Evolutionary conservation across 352 stramenopile species (phyloP).

Genomic region (Globisporangium megalacanthum): DNA sequence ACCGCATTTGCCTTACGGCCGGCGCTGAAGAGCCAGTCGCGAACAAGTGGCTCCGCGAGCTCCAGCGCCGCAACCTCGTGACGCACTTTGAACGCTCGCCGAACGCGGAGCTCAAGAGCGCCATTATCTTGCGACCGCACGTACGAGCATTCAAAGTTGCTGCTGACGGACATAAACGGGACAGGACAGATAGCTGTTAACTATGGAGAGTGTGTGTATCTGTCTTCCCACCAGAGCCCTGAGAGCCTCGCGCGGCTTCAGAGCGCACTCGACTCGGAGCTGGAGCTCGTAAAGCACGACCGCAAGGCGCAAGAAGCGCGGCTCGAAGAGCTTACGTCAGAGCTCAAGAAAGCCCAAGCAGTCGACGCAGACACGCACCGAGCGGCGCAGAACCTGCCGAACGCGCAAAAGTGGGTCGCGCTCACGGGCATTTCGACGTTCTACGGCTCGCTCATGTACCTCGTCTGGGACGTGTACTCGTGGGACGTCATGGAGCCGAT

Average conservation of each 20-base stretch:
- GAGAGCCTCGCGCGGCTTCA: constrained; percentile 65
- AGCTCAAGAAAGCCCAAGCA: constrained; percentile 43
- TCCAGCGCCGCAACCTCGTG: constrained; percentile 70
- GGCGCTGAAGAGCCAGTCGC: constrained; percentile 61
- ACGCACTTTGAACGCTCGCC: constrained; percentile 68
- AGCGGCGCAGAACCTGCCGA: constrained; percentile 45
- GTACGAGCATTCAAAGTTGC: constrained; percentile 18
- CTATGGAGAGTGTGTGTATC: too few species aligned
- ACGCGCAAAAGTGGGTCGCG: constrained; percentile 66
- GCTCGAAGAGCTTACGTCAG: constrained; percentile 31
- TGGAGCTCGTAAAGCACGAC: constrained; percentile 70
- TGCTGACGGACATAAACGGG: too few species aligned
- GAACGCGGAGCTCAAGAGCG: constrained; percentile 61
- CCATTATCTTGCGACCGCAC: constrained; percentile 63
- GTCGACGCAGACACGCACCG: constrained; percentile 42
- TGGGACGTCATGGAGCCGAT: constrained; percentile 90
- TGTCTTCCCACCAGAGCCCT: constrained; percentile 36
- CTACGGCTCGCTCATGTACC: constrained; percentile 74
- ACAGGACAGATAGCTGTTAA: too few species aligned
- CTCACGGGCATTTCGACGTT: constrained; percentile 58
- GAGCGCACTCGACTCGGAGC: constrained; percentile 67
- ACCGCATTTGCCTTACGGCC: constrained; percentile 63
- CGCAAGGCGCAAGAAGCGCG: constrained; percentile 49
- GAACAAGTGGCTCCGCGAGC: constrained; percentile 70
- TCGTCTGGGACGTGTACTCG: constrained; percentile 83